These are phyloP conservation scores for Cenchrus fungigraminus DNA, from an alignment of 176 grass and related monocot species.

Conservation along the genomic window DNA sequence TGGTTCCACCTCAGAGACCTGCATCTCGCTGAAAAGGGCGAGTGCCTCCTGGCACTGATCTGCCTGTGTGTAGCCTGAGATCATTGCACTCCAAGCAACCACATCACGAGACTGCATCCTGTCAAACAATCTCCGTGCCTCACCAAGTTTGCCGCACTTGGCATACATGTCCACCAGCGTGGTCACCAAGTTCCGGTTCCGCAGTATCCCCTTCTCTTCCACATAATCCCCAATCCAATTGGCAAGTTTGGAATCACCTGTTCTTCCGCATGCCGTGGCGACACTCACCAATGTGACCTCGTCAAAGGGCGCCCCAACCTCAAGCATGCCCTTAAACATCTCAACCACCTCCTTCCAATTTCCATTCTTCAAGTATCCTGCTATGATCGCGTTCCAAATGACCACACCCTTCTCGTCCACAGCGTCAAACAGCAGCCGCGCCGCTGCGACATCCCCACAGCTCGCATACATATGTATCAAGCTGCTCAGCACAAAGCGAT, in stretches of 20 bases:
- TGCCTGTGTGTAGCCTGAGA: slow-evolving; percentile 67
- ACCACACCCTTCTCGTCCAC: slow-evolving; percentile 40
- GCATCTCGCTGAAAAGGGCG: slow-evolving; percentile 64
- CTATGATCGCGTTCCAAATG: slow-evolving; percentile 56
- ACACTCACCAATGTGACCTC: slow-evolving; percentile 67
- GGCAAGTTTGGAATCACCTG: slow-evolving; percentile 43
- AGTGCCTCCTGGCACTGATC: slow-evolving; percentile 57
- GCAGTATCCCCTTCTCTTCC: slow-evolving; percentile 42
- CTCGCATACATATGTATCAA: slow-evolving; percentile 64
- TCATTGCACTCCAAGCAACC: slow-evolving; percentile 80
- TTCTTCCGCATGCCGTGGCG: slow-evolving; percentile 39
- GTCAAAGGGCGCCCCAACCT: slow-evolving; percentile 55
- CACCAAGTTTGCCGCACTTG: slow-evolving; percentile 54
- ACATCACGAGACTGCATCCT: slow-evolving; percentile 61
- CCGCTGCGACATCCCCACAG: slow-evolving; percentile 45
- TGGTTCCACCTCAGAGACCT: slow-evolving; percentile 50
- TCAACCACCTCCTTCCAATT: slow-evolving; percentile 48
- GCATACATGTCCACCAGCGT: slow-evolving; percentile 64
- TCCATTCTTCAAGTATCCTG: slow-evolving; percentile 53
- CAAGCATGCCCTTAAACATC: slow-evolving; percentile 57
- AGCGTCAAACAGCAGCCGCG: slow-evolving; percentile 43
- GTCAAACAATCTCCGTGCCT: slow-evolving; percentile 51
- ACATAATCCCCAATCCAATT: slow-evolving; percentile 42
- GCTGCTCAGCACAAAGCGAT: slow-evolving; percentile 71
- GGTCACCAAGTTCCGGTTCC: slow-evolving; percentile 49